These are phyloP conservation scores for Aspergillus affinis DNA, from an alignment of 495 filamentous ascomycete genomes.

Conservation along the genomic window DNA sequence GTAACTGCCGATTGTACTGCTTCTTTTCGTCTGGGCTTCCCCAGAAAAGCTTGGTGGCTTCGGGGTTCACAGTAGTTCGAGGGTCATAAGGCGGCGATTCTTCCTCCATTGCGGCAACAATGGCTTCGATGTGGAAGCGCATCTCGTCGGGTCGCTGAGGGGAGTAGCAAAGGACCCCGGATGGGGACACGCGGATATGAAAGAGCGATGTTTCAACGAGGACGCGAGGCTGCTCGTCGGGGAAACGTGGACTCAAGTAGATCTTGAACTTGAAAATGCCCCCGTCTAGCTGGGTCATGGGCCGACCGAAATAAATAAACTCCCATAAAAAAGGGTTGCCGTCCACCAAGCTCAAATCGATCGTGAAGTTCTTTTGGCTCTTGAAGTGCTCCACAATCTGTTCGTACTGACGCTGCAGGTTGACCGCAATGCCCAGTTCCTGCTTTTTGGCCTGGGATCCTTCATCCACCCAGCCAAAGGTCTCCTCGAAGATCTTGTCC, in stretches of 20 bases:
- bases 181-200: conserved; percentile 80
- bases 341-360: conserved; percentile 73
- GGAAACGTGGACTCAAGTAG: conserved; percentile 82
- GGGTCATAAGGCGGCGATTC: conserved; percentile 88
- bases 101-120: conserved; percentile 82
- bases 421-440: conserved; percentile 74
- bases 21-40: conserved; percentile 75
- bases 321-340: conserved; percentile 54
- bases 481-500: conserved; percentile 68
- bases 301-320: conserved; percentile 82
- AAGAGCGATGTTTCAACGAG: conserved; percentile 79
- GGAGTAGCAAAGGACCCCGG: conserved; percentile 83
- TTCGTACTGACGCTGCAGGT: conserved; percentile 78
- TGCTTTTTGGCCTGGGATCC: conserved; percentile 62
- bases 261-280: conserved; percentile 83
- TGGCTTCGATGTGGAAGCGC: conserved; percentile 79
- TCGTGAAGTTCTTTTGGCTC: conserved; percentile 61
- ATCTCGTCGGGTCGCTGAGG: conserved; percentile 72
- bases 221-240: conserved; percentile 85
- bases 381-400: conserved; percentile 76
- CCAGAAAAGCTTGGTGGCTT: conserved; percentile 88
- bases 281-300: conserved; percentile 92
- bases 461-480: conserved; percentile 65
- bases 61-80: conserved; percentile 80
- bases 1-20: conserved; percentile 77